phyloP scores from a whole-genome alignment of 805 yeast species.

The Allodekkera sacchari region DNA sequence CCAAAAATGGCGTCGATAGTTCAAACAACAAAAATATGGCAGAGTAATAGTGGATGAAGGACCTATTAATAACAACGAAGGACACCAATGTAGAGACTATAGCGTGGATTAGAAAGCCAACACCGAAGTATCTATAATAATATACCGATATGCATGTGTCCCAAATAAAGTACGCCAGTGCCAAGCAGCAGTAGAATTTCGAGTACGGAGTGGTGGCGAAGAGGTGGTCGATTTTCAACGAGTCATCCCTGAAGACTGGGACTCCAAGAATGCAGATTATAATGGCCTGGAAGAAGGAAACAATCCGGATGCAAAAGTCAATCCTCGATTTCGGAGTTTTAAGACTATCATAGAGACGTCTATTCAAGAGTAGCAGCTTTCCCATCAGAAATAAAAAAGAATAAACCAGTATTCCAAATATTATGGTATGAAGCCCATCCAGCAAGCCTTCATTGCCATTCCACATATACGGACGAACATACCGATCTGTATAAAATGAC shows the following conservation, averaged over 20 bases:
- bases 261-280: conserved; percentile 22
- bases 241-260: conserved; percentile 22
- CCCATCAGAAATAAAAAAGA: conserved; percentile 11
- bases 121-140: conserved; percentile 23
- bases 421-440: conserved; percentile 14
- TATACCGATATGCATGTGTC: conserved; percentile 23
- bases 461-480: too few species aligned
- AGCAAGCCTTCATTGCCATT: conserved; percentile 20
- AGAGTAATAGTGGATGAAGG: conserved; percentile 26
- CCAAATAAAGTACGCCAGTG: conserved; percentile 29
- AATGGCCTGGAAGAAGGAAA: conserved; percentile 26
- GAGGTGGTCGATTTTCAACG: conserved; percentile 21
- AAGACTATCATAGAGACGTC: conserved; percentile 8
- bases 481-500: too few species aligned
- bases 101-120: conserved; percentile 29
- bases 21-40: conserved; percentile 29
- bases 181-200: conserved; percentile 21
- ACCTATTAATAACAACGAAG: conserved; percentile 14
- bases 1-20: conserved; percentile 28
- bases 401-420: conserved; percentile 13
- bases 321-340: conserved; percentile 11
- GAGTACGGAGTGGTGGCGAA: conserved; percentile 28
- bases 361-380: conserved; percentile 10
- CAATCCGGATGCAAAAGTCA: conserved; percentile 26
- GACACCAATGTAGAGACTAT: conserved; percentile 27